Percentiles rank a stretch among this genome's conserved stretches.
Conservation (phyloP, 208 protist genomes). For the Sergeia podlipaevii region DNA sequence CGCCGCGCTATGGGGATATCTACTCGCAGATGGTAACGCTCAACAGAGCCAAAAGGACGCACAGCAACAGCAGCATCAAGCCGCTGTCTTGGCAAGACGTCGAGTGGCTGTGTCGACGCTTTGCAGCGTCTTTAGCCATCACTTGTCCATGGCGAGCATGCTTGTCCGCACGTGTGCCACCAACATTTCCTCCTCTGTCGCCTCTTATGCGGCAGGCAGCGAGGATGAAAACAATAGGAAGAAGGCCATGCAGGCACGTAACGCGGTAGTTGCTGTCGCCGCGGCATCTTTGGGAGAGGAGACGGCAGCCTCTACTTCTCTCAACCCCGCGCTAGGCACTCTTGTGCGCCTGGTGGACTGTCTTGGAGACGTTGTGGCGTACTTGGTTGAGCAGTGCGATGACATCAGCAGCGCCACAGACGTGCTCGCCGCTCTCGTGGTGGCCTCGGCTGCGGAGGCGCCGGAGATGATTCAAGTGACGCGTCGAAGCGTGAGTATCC, state of each 20-base stretch:
- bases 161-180: too few relatives aligned
- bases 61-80: background rate
- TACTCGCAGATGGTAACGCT: background rate
- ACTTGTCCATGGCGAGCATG: constrained; percentile 20
- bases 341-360: constrained; percentile 42
- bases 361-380: constrained; percentile 31
- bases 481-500: constrained; percentile 31
- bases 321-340: constrained; percentile 23
- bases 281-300: too few relatives aligned
- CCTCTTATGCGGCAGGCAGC: too few relatives aligned
- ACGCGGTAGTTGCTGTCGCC: too few relatives aligned
- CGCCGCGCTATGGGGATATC: constrained; percentile 25
- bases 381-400: constrained; percentile 24
- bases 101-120: constrained; percentile 32
- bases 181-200: too few relatives aligned
- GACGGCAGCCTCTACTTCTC: constrained; percentile 4
- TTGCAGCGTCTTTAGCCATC: constrained; percentile 17
- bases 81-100: constrained; percentile 3
- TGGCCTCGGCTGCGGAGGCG: constrained; percentile 31
- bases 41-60: background rate
- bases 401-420: constrained; percentile 35
- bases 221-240: too few relatives aligned
- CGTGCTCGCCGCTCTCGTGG: constrained; percentile 31
- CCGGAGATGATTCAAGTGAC: constrained; percentile 33
- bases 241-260: too few relatives aligned